Evolutionary conservation across 1,139 yeast species (phyloP), one percentile per base, ranked within the genome.

Genomic region (Lodderomyces orthopsilosis): DNA sequence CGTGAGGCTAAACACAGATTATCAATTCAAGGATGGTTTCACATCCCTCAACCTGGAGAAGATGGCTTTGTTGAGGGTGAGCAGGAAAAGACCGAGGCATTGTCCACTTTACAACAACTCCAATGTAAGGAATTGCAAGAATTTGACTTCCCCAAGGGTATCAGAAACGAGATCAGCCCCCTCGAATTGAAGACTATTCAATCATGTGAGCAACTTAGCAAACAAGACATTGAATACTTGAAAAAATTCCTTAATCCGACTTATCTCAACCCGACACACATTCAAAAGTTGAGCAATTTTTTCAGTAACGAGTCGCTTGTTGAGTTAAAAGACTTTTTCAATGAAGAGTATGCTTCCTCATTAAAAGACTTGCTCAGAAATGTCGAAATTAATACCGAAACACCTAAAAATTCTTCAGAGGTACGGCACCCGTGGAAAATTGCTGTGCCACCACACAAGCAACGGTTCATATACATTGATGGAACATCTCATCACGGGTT

Each of bases 1-100:
- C 78, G 85, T 50, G 95, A 83, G 1, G 95, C 90, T 56, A 87
- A 83, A 58, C 95, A 90, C 51, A 75, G 99, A 55, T 69, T 93
- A 38, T 86, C 96, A 1, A 88, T 94, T 48, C 96, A 93, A 58
- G 99, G 99, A 0, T 94, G 99, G 99, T 94, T 93, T 61, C 99
- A 94, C 61, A 88, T 91, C 40, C 98, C 98, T 2, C 98, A 93
- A 59, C 71, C 69, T 8, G 97, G 96, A 10, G 98, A 94, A 63
- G 82, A 79, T 32, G 98, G 97, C 0, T 91, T 64, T 56, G 75
- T 82, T 35, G 81, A 79, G 21, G 95, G 93, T 6, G 95, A 86
- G 58, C 88, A 86, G 58, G 91, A 83, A 53, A 80, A 68, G 43
- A 81, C 86, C 1, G 91, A 84, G 49, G 84, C 88, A 1, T 77